These are phyloP conservation scores for Cyberlindnera bimundalis DNA, from an alignment of 805 yeast species.

Conservation along the genomic window DNA sequence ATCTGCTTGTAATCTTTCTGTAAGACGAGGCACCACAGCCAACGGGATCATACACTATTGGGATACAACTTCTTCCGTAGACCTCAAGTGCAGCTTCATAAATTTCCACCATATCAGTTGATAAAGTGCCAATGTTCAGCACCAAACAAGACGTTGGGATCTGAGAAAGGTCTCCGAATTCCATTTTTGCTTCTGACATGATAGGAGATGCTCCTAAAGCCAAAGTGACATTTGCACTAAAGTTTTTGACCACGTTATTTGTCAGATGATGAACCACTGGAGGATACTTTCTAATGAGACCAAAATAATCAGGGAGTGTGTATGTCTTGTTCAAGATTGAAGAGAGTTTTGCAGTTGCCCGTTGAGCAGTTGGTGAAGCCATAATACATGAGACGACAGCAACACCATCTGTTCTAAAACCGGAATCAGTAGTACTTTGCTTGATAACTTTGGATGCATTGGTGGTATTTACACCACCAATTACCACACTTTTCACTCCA, in stretches of 20 bases:
- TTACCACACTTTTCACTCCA: constrained; percentile 60
- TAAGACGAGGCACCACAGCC: constrained; percentile 79
- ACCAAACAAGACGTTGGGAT: constrained; percentile 55
- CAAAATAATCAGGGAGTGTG: not conserved
- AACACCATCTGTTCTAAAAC: constrained; percentile 64
- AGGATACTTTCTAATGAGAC: constrained; percentile 26
- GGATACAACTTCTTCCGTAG: constrained; percentile 54
- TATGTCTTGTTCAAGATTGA: constrained; percentile 27
- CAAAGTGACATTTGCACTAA: constrained; percentile 81
- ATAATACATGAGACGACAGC: constrained; percentile 87
- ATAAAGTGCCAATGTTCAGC: constrained; percentile 71
- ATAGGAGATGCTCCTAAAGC: constrained; percentile 86
- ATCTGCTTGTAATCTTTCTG: constrained; percentile 46
- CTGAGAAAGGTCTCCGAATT: constrained; percentile 61
- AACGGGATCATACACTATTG: constrained; percentile 86
- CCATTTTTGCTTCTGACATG: constrained; percentile 74
- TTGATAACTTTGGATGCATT: constrained; percentile 56
- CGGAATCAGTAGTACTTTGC: constrained; percentile 39
- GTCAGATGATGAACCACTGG: constrained; percentile 88
- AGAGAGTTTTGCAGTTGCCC: constrained; percentile 42
- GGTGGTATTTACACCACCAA: constrained; percentile 70
- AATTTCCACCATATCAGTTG: constrained; percentile 33
- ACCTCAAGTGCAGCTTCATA: constrained; percentile 50
- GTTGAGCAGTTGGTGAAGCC: constrained; percentile 53
- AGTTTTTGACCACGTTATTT: constrained; percentile 82